Conservation (phyloP, 2,329 filamentous ascomycete genomes). For the Fusarium sp. region DNA sequence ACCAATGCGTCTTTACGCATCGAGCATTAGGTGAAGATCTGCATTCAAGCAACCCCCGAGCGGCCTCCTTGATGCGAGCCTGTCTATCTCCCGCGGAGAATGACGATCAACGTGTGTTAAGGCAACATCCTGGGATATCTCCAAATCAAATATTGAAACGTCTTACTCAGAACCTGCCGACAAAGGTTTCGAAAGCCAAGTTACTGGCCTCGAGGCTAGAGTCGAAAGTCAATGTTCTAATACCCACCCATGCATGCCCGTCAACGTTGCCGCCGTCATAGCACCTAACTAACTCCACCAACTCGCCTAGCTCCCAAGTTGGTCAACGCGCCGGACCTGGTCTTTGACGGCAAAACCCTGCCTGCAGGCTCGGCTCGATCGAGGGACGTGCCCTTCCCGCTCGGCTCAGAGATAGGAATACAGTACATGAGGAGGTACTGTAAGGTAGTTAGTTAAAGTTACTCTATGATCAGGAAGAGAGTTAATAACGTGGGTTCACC, state of each 20-base stretch:
- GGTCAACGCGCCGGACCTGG: constrained; percentile 32
- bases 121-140: background rate
- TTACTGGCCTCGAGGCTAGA: constrained; percentile 1
- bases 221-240: constrained; percentile 10
- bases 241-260: constrained; percentile 38
- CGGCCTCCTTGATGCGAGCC: constrained; percentile 24
- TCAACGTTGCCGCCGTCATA: constrained; percentile 42
- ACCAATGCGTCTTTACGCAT: constrained; percentile 23
- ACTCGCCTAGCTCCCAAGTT: constrained; percentile 40
- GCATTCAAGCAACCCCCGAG: constrained; percentile 27
- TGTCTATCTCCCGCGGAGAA: constrained; percentile 35
- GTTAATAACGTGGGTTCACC: constrained; percentile 45
- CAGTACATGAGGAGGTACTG: background rate
- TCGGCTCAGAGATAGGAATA: constrained; percentile 38
- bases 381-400: constrained; percentile 47
- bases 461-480: constrained; percentile 40
- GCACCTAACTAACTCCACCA: constrained; percentile 29
- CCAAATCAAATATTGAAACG: constrained; percentile 4
- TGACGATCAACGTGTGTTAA: constrained; percentile 16
- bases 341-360: constrained; percentile 43
- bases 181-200: constrained; percentile 33
- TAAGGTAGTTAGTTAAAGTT: constrained; percentile 28
- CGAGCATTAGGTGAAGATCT: constrained; percentile 35
- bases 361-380: constrained; percentile 36
- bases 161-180: constrained; percentile 14